Conservation (phyloP, 176 grass and related monocot genomes). For the Chrysopogon serrulatus region DNA sequence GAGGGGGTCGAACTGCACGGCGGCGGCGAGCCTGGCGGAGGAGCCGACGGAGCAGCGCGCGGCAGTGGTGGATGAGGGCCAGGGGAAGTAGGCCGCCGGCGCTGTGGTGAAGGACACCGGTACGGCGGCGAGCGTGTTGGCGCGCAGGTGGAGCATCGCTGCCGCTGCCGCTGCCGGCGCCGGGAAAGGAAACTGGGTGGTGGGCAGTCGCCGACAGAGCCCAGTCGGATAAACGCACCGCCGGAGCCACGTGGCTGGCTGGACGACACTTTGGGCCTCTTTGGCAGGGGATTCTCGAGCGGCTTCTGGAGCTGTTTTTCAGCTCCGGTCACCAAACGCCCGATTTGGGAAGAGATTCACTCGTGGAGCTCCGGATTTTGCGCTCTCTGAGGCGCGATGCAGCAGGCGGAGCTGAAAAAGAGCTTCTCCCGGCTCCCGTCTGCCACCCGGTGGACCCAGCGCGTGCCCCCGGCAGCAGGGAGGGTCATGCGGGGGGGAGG, state of each 20-base stretch:
- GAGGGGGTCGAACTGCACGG: slow-evolving; percentile 20
- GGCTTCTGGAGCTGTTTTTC: too few relatives aligned
- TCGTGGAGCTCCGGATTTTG: too few relatives aligned
- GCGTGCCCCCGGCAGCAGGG: too few relatives aligned
- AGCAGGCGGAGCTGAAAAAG: too few relatives aligned
- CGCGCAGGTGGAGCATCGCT: slow-evolving; percentile 22
- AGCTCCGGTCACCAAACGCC: too few relatives aligned
- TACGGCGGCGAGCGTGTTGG: background rate
- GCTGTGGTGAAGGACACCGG: background rate
- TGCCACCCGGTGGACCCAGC: too few relatives aligned
- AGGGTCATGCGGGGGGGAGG: too few relatives aligned
- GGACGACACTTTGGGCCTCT: too few relatives aligned
- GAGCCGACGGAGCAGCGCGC: slow-evolving; percentile 13
- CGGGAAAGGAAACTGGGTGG: background rate
- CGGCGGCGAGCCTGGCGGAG: background rate
- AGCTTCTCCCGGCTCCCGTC: too few relatives aligned
- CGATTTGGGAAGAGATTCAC: too few relatives aligned
- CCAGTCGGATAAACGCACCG: background rate
- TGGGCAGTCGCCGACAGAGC: background rate
- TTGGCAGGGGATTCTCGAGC: too few relatives aligned
- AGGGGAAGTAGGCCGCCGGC: background rate
- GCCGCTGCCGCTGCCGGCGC: background rate
- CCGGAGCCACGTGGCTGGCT: background rate
- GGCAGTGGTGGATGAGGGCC: background rate
- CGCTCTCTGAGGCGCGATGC: too few relatives aligned